Base-by-base conservation (phyloP, 345 rosid species). In the Linum lewisii region DNA sequence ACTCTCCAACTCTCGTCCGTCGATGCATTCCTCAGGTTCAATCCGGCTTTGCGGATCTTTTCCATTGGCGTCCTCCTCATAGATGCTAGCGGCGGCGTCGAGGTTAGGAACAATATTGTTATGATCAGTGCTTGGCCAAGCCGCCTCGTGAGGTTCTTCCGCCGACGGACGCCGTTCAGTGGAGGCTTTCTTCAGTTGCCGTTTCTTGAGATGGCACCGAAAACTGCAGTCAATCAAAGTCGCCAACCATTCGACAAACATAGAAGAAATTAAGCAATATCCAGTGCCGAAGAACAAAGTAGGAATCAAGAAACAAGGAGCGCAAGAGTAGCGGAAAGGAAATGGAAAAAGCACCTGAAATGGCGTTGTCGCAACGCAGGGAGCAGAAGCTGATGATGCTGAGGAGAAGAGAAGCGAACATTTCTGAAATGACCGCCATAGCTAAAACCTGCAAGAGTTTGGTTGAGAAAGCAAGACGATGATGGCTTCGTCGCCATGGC, bases 361-460 rank as follows among this genome's bases (percentile, higher is more conserved):
- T 73, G 75, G 32, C 84, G 86, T 16, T 72, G 79, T 20, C 95
- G 82, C 81, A 84, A 77, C 68, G 81, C 78, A n/a, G 85, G 86
- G 34, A 75, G 79, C 2, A 68, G 77, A 9, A 78, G 72, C 20
- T 62, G 24, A 52, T 52, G 56, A 13, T 21, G 25, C 4, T 9
- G 75, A 7, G 81, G 73, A 63, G 86, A 68, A 11, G 72, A 64
- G 73, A 75, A 73, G 19, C 78, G 66, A 7, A 63, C 58, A 57
- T 38, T 73, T 7, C 58, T 32, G 38, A 4, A 8, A 29, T 64
- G 67, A 24, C 6, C 54, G 44, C 42, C 60, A 29, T 67, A 61
- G 29, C 58, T 75, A 44, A 80, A 63, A 62, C 73, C 71, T 10
- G 69, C 49, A 34, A 72, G 59, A 11, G 86, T 78, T 23, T 76